Percentiles rank a stretch among this genome's conserved stretches.
These are phyloP conservation scores for Hippophae gyantsensis DNA, from an alignment of 306 rosid species.

Conservation along the genomic window DNA sequence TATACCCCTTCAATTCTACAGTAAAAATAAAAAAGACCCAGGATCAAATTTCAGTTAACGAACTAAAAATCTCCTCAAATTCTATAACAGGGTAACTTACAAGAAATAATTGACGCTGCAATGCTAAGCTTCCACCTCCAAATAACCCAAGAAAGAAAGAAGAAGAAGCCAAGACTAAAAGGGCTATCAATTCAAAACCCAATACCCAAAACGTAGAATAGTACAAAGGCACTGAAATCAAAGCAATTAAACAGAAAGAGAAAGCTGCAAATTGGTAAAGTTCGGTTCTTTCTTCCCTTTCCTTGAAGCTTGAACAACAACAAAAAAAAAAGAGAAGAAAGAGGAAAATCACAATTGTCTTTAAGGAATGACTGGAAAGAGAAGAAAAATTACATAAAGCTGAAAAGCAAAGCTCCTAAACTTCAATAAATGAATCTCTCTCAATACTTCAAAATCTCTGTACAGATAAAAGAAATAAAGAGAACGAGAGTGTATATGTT, in stretches of 20 bases:
- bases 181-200: conserved; percentile 10
- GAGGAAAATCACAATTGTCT: background rate
- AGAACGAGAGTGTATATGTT: conserved; percentile 4
- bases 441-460: background rate
- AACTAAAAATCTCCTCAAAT: background rate
- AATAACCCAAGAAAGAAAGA: conserved; percentile 35
- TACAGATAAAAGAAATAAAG: background rate
- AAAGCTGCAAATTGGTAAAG: conserved; percentile 16
- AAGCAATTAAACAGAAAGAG: conserved; percentile 7
- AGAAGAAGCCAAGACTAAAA: conserved; percentile 10
- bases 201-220: conserved; percentile 23
- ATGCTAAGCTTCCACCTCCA: conserved; percentile 19
- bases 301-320: conserved; percentile 30
- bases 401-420: conserved; percentile 31
- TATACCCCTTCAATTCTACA: conserved; percentile 15
- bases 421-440: conserved; percentile 46
- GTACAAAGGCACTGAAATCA: conserved; percentile 23
- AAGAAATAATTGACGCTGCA: conserved; percentile 1
- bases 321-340: conserved; percentile 20
- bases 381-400: conserved; percentile 7
- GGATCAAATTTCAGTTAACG: background rate
- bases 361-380: conserved; percentile 22
- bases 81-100: background rate
- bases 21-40: conserved; percentile 15
- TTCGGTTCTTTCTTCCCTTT: conserved; percentile 28